phyloP scores from a whole-genome alignment of 805 yeast species.

The Sugiyamaella marilandica region DNA sequence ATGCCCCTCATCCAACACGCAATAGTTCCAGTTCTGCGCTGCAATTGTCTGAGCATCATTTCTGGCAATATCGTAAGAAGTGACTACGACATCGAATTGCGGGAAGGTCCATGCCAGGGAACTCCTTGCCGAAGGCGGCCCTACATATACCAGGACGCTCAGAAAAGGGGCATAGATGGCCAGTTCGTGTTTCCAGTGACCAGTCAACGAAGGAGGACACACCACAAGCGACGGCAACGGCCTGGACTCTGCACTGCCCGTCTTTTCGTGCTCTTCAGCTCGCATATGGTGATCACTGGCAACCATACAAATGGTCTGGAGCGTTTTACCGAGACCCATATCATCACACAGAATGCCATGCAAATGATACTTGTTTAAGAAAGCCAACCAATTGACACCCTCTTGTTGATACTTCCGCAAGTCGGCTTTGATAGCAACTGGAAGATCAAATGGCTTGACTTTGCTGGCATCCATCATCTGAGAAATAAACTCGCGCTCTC shows the following conservation, averaged over 20 bases:
- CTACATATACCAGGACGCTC: slow-evolving; percentile 81
- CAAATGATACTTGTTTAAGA: slow-evolving; percentile 85
- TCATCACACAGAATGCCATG: slow-evolving; percentile 99
- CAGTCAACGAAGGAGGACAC: slow-evolving; percentile 96
- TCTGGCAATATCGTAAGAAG: slow-evolving; percentile 94
- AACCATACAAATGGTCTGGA: slow-evolving; percentile 94
- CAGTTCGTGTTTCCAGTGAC: slow-evolving; percentile 98
- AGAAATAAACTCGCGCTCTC: slow-evolving; percentile 88
- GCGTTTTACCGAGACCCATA: slow-evolving; percentile 97
- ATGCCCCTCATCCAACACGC: slow-evolving; percentile 97
- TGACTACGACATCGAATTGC: slow-evolving; percentile 77
- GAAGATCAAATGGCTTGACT: slow-evolving; percentile 79
- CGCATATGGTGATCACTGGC: slow-evolving; percentile 92
- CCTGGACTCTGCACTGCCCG: slow-evolving; percentile 61
- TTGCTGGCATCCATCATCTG: slow-evolving; percentile 98
- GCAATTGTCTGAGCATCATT: slow-evolving; percentile 72
- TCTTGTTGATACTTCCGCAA: slow-evolving; percentile 94
- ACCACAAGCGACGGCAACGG: slow-evolving; percentile 79
- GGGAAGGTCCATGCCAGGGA: slow-evolving; percentile 49
- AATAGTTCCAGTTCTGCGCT: slow-evolving; percentile 73
- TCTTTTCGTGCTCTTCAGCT: slow-evolving; percentile 58
- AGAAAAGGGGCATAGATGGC: slow-evolving; percentile 84
- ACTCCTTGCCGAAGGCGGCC: slow-evolving; percentile 74
- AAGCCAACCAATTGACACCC: slow-evolving; percentile 97
- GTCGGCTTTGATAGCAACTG: slow-evolving; percentile 88